Percentiles rank a stretch among this genome's conserved stretches.
phyloP scores from a whole-genome alignment of 495 filamentous ascomycete species.

The Glarea lozoyensis region DNA sequence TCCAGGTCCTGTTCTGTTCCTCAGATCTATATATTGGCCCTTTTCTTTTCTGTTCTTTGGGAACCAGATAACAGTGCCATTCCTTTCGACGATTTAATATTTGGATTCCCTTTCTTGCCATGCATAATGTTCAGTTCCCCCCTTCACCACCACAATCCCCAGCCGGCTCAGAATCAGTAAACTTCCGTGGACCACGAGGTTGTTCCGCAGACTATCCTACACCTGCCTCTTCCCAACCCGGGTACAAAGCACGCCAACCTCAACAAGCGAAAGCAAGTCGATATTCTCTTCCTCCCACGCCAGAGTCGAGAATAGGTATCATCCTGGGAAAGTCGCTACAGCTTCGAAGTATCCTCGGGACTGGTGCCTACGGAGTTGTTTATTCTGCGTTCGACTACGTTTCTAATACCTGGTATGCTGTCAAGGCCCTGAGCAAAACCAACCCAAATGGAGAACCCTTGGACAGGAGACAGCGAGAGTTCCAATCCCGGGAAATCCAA shows the following conservation, averaged over 20 bases:
- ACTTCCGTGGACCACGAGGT: background rate
- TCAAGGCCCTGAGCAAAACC: conserved; percentile 92
- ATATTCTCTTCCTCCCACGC: conserved; percentile 15
- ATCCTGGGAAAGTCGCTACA: conserved; percentile 17
- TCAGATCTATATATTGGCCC: too few relatives aligned
- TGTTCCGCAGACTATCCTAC: background rate
- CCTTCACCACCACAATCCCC: conserved; percentile 12
- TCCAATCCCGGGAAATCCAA: conserved; percentile 88
- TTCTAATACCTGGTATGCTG: conserved; percentile 76
- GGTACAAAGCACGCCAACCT: background rate
- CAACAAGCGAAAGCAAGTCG: background rate
- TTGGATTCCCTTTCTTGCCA: conserved; percentile 18
- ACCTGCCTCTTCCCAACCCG: background rate
- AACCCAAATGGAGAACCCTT: conserved; percentile 58
- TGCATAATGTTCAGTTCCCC: conserved; percentile 11
- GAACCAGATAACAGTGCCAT: too few relatives aligned
- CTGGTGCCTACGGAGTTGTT: conserved; percentile 94
- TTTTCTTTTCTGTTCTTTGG: too few relatives aligned
- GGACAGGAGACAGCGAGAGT: conserved; percentile 77
- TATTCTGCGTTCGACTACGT: conserved; percentile 87
- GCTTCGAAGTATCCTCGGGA: conserved; percentile 57
- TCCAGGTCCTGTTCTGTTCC: too few relatives aligned
- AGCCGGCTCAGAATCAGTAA: background rate
- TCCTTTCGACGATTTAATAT: conserved; percentile 3
- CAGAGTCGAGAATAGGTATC: conserved; percentile 21